Percentiles rank a stretch among this genome's conserved stretches.
These are phyloP conservation scores for Leccinum truebloodii DNA, from an alignment of 768 basidiomycete species.

Conservation along the genomic window DNA sequence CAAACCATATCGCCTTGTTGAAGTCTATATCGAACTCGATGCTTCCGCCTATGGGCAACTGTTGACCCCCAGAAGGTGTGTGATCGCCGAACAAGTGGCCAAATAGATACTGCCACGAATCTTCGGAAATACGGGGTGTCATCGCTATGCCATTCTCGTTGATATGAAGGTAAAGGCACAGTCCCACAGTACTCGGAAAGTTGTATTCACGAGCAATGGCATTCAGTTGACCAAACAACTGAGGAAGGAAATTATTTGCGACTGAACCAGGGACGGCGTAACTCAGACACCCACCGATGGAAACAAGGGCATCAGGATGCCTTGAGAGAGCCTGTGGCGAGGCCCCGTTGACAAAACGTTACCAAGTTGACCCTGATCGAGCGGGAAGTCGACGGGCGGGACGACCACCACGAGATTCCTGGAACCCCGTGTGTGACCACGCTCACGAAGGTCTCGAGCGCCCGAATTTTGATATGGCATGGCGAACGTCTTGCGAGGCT, in stretches of 20 bases:
- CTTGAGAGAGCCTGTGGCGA: slow-evolving; percentile 60
- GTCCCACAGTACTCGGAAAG: slow-evolving; percentile 72
- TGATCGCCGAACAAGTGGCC: slow-evolving; percentile 53
- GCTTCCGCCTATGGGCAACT: slow-evolving; percentile 67
- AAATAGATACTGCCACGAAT: slow-evolving; percentile 77
- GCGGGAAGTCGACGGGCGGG: slow-evolving; percentile 59
- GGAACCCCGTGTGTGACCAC: slow-evolving; percentile 37
- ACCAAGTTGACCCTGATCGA: slow-evolving; percentile 60
- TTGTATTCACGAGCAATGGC: slow-evolving; percentile 83
- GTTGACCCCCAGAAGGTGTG: slow-evolving; percentile 32
- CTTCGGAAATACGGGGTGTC: slow-evolving; percentile 76
- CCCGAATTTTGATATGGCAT: slow-evolving; percentile 56
- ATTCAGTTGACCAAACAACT: slow-evolving; percentile 77
- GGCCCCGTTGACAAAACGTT: slow-evolving; percentile 61
- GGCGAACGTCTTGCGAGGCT: slow-evolving; percentile 47
- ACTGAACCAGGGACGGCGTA: background rate
- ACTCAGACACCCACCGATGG: slow-evolving; percentile 52
- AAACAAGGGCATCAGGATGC: slow-evolving; percentile 72
- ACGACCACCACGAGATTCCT: slow-evolving; percentile 66
- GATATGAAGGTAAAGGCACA: slow-evolving; percentile 79
- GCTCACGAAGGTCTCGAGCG: slow-evolving; percentile 46
- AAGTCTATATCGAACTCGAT: slow-evolving; percentile 89
- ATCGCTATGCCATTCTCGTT: slow-evolving; percentile 54
- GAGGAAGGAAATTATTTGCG: slow-evolving; percentile 1
- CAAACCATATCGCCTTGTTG: slow-evolving; percentile 75